These are phyloP conservation scores for Mortierella sp. DNA, from an alignment of 371 early-diverging fungal species.

Conservation along the genomic window DNA sequence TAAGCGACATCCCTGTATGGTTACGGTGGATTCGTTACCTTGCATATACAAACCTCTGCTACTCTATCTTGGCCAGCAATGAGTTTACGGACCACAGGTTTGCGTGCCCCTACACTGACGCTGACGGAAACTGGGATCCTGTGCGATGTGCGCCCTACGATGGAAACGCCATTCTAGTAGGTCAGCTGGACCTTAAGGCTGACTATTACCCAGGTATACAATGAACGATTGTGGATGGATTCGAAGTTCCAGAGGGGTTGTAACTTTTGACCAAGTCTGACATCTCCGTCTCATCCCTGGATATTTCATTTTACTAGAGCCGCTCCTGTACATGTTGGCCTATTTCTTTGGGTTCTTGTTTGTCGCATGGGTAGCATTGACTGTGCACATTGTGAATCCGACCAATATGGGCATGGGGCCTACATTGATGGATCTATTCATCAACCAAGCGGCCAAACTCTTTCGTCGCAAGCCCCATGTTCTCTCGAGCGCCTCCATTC, in stretches of 20 bases:
- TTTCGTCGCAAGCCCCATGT: conserved; percentile 8
- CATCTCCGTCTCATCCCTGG: too few relatives aligned
- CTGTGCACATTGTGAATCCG: conserved; percentile 38
- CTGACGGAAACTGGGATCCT: conserved; percentile 30
- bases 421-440: conserved; percentile 33
- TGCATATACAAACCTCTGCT: conserved; percentile 32
- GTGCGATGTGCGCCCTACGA: conserved; percentile 30
- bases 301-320: conserved; percentile 9
- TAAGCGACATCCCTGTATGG: conserved; percentile 42
- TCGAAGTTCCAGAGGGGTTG: too few relatives aligned
- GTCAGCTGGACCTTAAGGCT: conserved; percentile 23
- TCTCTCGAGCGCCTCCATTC: not conserved
- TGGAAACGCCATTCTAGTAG: conserved; percentile 28
- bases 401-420: conserved; percentile 43
- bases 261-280: too few relatives aligned
- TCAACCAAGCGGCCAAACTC: conserved; percentile 23
- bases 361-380: conserved; percentile 35
- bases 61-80: conserved; percentile 40
- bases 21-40: conserved; percentile 47
- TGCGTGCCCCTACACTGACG: conserved; percentile 21
- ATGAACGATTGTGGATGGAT: too few relatives aligned
- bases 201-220: conserved; percentile 29
- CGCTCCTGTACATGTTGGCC: conserved; percentile 22
- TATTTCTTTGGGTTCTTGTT: conserved; percentile 34
- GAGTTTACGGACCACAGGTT: conserved; percentile 42